Conservation (phyloP, 495 filamentous ascomycete species). For the Daldinia concentrica region DNA sequence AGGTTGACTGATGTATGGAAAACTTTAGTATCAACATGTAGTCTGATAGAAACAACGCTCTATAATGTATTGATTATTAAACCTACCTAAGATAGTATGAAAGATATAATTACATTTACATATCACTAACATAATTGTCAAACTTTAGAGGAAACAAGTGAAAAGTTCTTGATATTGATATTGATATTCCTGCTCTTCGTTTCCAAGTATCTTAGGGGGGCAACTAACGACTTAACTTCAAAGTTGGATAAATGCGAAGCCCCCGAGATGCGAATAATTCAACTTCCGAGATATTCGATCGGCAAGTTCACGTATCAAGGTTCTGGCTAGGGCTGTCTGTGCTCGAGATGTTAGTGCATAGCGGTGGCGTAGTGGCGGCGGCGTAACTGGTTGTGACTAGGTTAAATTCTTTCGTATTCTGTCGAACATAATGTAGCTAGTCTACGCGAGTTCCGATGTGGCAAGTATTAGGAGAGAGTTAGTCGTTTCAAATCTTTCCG, state of each 20-base stretch:
- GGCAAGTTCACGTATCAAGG: not conserved
- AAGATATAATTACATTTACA: not conserved
- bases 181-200: not conserved
- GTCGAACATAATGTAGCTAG: not conserved
- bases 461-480: not conserved
- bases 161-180: not conserved
- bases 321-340: conserved; percentile 20
- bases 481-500: not conserved
- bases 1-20: conserved; percentile 3
- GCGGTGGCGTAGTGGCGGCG: conserved; percentile 8
- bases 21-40: not conserved
- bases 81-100: not conserved
- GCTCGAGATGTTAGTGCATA: conserved; percentile 35
- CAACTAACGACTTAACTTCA: not conserved
- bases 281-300: conserved; percentile 1
- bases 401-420: conserved; percentile 2
- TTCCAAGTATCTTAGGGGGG: not conserved
- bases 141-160: not conserved
- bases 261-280: conserved; percentile 11
- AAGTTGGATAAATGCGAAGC: not conserved
- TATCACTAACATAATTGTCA: not conserved
- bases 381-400: conserved; percentile 23
- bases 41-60: not conserved
- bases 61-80: not conserved
- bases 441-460: not conserved